Evolutionary conservation across 2,329 filamentous ascomycete species (phyloP).

Genomic region (Graphilbum sp.): DNA sequence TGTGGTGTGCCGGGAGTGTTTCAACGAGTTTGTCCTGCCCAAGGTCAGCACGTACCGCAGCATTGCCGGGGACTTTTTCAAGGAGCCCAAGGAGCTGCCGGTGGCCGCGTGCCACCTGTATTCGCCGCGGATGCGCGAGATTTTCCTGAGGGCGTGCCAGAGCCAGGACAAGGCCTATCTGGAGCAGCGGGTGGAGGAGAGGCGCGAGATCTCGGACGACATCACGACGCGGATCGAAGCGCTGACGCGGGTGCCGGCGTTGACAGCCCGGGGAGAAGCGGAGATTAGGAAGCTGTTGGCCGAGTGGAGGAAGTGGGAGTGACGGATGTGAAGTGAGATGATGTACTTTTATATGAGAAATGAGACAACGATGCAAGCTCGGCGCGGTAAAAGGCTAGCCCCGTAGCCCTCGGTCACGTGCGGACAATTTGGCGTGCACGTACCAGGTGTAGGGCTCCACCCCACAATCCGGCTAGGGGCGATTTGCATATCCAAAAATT

Average conservation of each 20-base stretch:
- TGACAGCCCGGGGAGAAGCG: conserved; percentile 19
- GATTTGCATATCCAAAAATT: neutral
- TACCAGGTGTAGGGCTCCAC: conserved; percentile 9
- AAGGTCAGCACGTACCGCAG: conserved; percentile 28
- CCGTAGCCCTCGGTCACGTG: conserved; percentile 6
- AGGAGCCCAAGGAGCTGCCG: conserved; percentile 37
- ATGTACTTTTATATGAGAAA: neutral
- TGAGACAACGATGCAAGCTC: conserved; percentile 1
- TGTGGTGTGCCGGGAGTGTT: conserved; percentile 79
- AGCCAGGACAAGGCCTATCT: conserved; percentile 52
- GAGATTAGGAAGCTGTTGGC: conserved; percentile 31
- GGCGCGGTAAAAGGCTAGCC: neutral
- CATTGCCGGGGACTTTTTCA: conserved; percentile 50
- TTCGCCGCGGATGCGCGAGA: conserved; percentile 57
- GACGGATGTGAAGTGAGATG: conserved; percentile 11
- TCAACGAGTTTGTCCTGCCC: conserved; percentile 62
- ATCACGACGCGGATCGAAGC: conserved; percentile 35
- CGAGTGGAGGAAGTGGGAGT: conserved; percentile 44
- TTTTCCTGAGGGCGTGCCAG: conserved; percentile 52
- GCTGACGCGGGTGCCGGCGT: conserved; percentile 5
- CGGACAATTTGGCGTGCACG: too few species aligned
- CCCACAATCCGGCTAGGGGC: conserved; percentile 4
- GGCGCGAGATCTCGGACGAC: conserved; percentile 41
- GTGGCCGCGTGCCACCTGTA: conserved; percentile 58
- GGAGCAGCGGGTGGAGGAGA: conserved; percentile 36